phyloP scores from a whole-genome alignment of 1,139 yeast genomes.

The Groenewaldozyma sp. region DNA sequence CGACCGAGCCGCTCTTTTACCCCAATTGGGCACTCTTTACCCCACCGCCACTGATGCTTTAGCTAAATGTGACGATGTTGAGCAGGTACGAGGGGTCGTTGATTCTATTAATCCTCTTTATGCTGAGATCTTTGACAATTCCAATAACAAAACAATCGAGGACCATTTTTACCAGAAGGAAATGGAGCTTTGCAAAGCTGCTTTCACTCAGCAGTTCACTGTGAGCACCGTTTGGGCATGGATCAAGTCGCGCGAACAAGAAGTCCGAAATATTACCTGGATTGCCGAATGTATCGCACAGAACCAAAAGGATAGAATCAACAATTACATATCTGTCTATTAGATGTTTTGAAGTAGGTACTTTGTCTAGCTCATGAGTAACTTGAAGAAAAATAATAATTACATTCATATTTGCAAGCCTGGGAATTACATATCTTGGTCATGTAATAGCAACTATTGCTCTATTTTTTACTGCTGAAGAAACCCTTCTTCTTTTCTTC shows the following conservation, averaged over 20 bases:
- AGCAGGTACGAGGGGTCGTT: constrained; percentile 66
- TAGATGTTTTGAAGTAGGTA: too few species aligned
- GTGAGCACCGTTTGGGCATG: constrained; percentile 91
- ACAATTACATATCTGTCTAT: constrained; percentile 33
- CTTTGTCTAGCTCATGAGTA: too few species aligned
- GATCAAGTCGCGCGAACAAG: constrained; percentile 94
- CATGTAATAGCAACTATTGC: neutral
- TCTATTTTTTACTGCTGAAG: neutral
- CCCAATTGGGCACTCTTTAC: constrained; percentile 70
- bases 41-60: constrained; percentile 66
- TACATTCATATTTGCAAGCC: neutral
- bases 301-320: constrained; percentile 36
- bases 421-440: neutral
- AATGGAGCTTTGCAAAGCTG: constrained; percentile 85
- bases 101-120: constrained; percentile 56
- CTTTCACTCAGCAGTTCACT: constrained; percentile 94
- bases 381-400: too few species aligned
- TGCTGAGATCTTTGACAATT: constrained; percentile 60
- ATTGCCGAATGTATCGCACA: constrained; percentile 81
- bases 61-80: constrained; percentile 74
- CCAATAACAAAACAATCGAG: constrained; percentile 57
- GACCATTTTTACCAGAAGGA: constrained; percentile 90
- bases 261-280: constrained; percentile 94
- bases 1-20: constrained; percentile 63
- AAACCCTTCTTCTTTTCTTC: neutral